Conservation (phyloP, 2,329 filamentous ascomycete genomes). For the Arthrinium phaeospermum region DNA sequence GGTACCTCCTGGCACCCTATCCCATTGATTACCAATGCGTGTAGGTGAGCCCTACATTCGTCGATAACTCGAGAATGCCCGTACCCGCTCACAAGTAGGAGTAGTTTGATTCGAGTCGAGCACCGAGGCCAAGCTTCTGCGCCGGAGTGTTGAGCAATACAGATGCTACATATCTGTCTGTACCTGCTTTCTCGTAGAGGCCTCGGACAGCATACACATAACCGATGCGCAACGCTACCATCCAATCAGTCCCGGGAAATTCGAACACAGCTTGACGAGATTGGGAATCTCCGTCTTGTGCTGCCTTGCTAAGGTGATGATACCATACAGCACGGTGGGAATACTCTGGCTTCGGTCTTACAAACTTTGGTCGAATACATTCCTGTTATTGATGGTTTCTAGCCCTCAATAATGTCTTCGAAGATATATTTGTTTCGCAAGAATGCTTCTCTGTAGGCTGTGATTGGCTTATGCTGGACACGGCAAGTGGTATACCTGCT, state of each 20-base stretch:
- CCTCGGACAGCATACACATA: background rate
- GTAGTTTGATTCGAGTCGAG: background rate
- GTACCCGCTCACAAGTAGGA: background rate
- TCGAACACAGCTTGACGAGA: background rate
- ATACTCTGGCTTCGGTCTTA: background rate
- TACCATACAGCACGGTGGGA: background rate
- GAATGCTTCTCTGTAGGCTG: background rate
- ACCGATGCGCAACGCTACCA: background rate
- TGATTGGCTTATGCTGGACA: background rate
- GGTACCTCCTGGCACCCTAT: background rate
- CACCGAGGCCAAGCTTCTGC: background rate
- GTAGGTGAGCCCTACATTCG: background rate
- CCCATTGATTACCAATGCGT: background rate
- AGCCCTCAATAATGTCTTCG: background rate
- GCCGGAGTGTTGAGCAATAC: background rate
- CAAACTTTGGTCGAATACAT: background rate
- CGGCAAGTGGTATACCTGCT: background rate
- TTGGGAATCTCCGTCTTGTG: constrained; percentile 2
- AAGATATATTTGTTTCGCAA: background rate
- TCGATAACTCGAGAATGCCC: background rate
- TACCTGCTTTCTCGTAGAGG: background rate
- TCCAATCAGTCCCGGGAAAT: background rate
- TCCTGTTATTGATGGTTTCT: background rate
- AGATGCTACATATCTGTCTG: background rate
- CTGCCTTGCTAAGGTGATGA: background rate